Evolutionary conservation across 441 rosid genomes (phyloP), one percentile per base, ranked within the genome.

Genomic region (Codiaeum variegatum): DNA sequence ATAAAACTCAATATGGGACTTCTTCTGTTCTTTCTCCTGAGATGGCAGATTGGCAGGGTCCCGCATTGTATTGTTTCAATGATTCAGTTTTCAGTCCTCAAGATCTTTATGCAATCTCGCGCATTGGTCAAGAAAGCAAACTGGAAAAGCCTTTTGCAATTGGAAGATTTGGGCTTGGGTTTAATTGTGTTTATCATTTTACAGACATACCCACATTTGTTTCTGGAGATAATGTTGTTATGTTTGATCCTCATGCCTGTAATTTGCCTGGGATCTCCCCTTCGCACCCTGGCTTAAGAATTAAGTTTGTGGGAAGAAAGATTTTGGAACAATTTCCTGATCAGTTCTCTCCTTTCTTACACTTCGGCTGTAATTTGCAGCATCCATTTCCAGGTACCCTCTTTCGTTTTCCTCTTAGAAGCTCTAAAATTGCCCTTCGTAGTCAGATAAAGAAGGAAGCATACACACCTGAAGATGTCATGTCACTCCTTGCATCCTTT

Each of bases 11-110:
- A 56, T 95, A 93, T 80, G 99, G 98, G 74, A 88, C 93, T 73
- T 95, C 99, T 78, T 95, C 99, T 64, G 88, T 95, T 82, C 98
- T 95, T 67, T 95, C 98, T 78, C 99, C 99, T 69, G 97, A 91
- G 83, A 95, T 95, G 99, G 98, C 91, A 26, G 97, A 95, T 75
- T 95, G 97, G 99, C 99, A 95, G 82, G 99, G 99, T 77, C 97
- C 99, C 81, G 99, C 99, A 24, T 79, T 95, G 71, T 95, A 91
- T 83, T 93, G 99, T 85, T 95, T 87, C 86, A 95, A 93, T 87
- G 87, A 95, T 78, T 91, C 99, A 49, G 91, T 95, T 80, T 95
- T 95, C 81, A 95, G 91, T 76, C 85, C 95, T 67, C 97, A 95
- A 81, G 99, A 95, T 87, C 91, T 95, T 77, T 95, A 89, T 88